A percentile compares a stretch with the other conserved stretches of the same genome.
phyloP scores from a whole-genome alignment of 306 rosid species.

The Vachellia collinsii region DNA sequence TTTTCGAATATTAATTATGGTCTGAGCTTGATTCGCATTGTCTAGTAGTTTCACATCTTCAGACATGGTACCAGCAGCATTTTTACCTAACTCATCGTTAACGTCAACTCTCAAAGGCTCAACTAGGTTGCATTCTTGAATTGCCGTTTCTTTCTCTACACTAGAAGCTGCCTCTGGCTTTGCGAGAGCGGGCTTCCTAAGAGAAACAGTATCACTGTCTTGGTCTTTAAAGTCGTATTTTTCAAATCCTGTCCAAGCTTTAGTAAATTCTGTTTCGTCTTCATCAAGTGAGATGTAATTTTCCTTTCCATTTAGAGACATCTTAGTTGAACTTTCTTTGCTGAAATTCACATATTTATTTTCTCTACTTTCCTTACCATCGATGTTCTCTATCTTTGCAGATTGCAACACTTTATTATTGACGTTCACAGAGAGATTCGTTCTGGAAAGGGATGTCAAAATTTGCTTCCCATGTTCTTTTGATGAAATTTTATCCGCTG shows the following conservation, averaged over 20 bases:
- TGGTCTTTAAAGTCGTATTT: conserved; percentile 34
- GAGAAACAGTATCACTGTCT: conserved; percentile 34
- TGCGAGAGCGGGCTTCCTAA: conserved; percentile 38
- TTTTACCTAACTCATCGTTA: conserved; percentile 34
- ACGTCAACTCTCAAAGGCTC: conserved; percentile 42
- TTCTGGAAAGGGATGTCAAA: conserved; percentile 40
- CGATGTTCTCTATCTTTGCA: conserved; percentile 37
- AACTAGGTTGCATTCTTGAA: conserved; percentile 36
- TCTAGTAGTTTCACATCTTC: conserved; percentile 52
- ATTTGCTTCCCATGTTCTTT: conserved; percentile 49
- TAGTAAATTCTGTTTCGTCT: conserved; percentile 39
- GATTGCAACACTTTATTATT: conserved; percentile 34
- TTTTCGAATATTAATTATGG: conserved; percentile 68
- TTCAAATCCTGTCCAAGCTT: conserved; percentile 34
- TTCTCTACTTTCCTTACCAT: conserved; percentile 30
- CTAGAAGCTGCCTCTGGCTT: conserved; percentile 43
- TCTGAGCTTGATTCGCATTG: conserved; percentile 49
- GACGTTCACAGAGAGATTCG: conserved; percentile 33
- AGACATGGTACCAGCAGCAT: conserved; percentile 47
- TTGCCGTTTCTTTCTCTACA: conserved; percentile 34
- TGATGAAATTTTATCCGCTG: conserved; percentile 35
- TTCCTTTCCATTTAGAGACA: conserved; percentile 34
- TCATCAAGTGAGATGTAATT: conserved; percentile 45
- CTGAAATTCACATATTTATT: conserved; percentile 34
- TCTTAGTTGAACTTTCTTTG: conserved; percentile 35